These are phyloP conservation scores for Ogataea paradorogensis DNA, from an alignment of 805 yeast genomes.

Conservation along the genomic window DNA sequence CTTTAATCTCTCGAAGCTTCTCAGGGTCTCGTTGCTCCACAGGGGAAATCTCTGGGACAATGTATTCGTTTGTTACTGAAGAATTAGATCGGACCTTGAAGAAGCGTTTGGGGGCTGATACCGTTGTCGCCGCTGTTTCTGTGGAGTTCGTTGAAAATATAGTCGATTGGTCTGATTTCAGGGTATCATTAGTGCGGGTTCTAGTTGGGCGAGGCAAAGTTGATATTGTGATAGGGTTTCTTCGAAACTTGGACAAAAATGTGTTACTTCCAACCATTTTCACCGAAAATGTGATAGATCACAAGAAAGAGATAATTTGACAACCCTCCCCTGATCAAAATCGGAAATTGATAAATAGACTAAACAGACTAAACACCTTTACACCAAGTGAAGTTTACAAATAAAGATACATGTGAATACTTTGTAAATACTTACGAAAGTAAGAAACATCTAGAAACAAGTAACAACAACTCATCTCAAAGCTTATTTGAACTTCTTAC, in stretches of 20 bases:
- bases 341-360: constrained; percentile 7
- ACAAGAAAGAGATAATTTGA: background rate
- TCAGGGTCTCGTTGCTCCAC: constrained; percentile 9
- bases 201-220: constrained; percentile 12
- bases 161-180: constrained; percentile 19
- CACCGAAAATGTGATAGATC: constrained; percentile 4
- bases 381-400: background rate
- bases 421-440: constrained; percentile 11
- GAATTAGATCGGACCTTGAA: constrained; percentile 16
- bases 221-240: constrained; percentile 10
- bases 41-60: constrained; percentile 10
- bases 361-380: background rate
- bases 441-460: constrained; percentile 13
- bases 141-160: constrained; percentile 15
- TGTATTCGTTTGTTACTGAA: constrained; percentile 7
- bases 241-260: constrained; percentile 19
- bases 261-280: constrained; percentile 5
- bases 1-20: constrained; percentile 22
- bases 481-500: constrained; percentile 83
- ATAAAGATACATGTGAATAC: constrained; percentile 10
- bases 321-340: constrained; percentile 3
- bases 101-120: constrained; percentile 11
- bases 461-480: constrained; percentile 7
- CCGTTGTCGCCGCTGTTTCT: constrained; percentile 11
- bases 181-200: constrained; percentile 16